phyloP scores from a whole-genome alignment of 1,284 basidiomycete genomes.

The Lentinula novae-zelandiae region DNA sequence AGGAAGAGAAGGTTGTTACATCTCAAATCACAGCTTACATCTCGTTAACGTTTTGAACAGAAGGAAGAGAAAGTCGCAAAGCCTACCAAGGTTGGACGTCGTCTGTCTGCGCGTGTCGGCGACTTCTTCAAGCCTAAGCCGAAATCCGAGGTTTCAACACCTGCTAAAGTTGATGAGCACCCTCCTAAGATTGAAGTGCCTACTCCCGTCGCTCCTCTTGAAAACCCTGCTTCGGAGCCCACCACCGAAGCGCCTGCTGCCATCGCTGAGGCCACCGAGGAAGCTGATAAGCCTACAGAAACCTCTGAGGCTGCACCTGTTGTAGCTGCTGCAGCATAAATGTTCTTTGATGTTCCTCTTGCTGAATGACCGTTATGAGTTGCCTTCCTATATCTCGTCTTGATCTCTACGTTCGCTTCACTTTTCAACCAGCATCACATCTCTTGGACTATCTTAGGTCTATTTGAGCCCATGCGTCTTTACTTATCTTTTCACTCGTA shows the following conservation, averaged over 20 bases:
- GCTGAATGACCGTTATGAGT: constrained; percentile 54
- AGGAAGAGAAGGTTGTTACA: constrained; percentile 58
- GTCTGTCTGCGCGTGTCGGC: constrained; percentile 71
- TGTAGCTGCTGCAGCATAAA: constrained; percentile 63
- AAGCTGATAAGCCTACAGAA: constrained; percentile 30
- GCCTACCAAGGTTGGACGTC: constrained; percentile 63
- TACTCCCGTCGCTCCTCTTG: constrained; percentile 67
- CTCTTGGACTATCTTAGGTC: constrained; percentile 10
- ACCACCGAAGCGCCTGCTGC: constrained; percentile 30
- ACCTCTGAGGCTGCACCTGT: constrained; percentile 36
- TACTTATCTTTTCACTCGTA: constrained; percentile 35
- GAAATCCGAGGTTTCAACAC: constrained; percentile 62
- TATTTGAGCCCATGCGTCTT: constrained; percentile 32
- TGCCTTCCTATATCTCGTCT: constrained; percentile 35
- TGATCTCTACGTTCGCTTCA: constrained; percentile 27
- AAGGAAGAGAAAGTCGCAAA: constrained; percentile 33
- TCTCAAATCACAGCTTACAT: background rate
- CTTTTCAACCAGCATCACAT: constrained; percentile 24
- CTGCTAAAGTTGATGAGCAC: constrained; percentile 82
- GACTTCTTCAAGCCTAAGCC: constrained; percentile 80
- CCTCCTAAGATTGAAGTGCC: constrained; percentile 79
- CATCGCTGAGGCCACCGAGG: constrained; percentile 24
- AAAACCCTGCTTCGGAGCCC: constrained; percentile 58
- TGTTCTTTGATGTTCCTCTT: constrained; percentile 23
- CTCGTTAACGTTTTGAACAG: constrained; percentile 22